Evolutionary conservation across 1,139 yeast genomes (phyloP).

Genomic region (Yamadazyma atmosphaerica): DNA sequence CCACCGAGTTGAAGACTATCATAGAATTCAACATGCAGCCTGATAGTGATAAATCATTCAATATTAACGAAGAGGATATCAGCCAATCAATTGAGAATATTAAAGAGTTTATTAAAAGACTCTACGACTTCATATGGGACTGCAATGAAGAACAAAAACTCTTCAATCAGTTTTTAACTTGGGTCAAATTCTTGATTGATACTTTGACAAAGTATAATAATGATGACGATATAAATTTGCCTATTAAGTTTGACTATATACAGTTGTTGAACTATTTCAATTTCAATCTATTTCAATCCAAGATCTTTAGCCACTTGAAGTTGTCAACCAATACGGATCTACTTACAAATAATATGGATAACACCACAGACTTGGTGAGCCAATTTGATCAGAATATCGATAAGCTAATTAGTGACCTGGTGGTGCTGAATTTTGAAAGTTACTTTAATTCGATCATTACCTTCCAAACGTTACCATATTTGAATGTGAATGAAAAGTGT

Average conservation of each 20-base stretch:
- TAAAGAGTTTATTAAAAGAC: conserved; percentile 31
- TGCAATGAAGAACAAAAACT: conserved; percentile 52
- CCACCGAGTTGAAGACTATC: conserved; percentile 48
- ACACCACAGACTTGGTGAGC: neutral
- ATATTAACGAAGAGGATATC: conserved; percentile 27
- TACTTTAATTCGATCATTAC: conserved; percentile 15
- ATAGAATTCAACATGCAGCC: conserved; percentile 34
- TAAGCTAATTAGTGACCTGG: neutral
- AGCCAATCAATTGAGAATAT: conserved; percentile 27
- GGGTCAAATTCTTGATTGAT: conserved; percentile 45
- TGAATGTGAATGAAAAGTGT: neutral
- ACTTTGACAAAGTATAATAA: conserved; percentile 38
- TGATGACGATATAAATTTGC: conserved; percentile 22
- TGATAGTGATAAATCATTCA: conserved; percentile 21
- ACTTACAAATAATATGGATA: neutral
- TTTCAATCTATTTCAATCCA: conserved; percentile 25
- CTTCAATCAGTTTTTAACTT: conserved; percentile 51
- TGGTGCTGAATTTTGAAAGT: conserved; percentile 11
- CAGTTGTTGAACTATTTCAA: conserved; percentile 34
- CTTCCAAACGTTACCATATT: neutral
- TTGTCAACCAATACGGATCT: conserved; percentile 7
- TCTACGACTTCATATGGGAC: conserved; percentile 46
- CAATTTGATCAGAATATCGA: neutral
- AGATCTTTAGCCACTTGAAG: conserved; percentile 24
- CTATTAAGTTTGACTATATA: conserved; percentile 22